Evolutionary conservation across 2,329 filamentous ascomycete genomes (phyloP), one percentile per base, ranked within the genome.

Genomic region (Cladorrhinum sp.): DNA sequence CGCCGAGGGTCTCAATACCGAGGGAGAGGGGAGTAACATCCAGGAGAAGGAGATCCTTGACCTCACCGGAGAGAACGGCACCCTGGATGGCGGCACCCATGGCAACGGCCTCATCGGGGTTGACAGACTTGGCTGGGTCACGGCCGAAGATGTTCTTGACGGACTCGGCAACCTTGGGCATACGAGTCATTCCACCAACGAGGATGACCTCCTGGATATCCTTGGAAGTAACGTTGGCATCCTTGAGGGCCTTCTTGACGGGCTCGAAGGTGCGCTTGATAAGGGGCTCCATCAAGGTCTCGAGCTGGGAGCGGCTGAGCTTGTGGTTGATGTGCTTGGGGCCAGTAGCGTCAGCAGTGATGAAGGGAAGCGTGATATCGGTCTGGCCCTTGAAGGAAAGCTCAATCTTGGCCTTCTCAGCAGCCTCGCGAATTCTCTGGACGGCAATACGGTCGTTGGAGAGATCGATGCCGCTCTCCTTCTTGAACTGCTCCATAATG

Each of bases 381-480:
- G 93, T 98, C 78, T 96, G 91, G 69, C 93, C 86, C 61, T 93
- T 93, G 32, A 93, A 97, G 12, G 93, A 98, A 69, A 98, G 84
- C 82, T 97, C 93, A 73, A 97, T 97, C 91, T 98, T 98, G 75
- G 93, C 93, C 88, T 97, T 97, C 86, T 98, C 93, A 69, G 93
- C 92, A 69, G 93, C 93, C 83, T 97, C 93, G 81, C 93, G 93
- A 77, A 98, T 97, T 87, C 93, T 89, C 86, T 97, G 93, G 74
- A 98, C 96, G 70, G 93, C 93, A 93, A 97, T 97, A 77, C 93
- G 92, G 82, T 98, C 93, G 73, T 79, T 81, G 62, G 92, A 90
- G 69, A 98, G 86, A 76, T 98, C 93, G 67, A 97, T 90, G 66
- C 90, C 89, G 66, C 91, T 92, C 69, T 96, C 91, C 80, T 92